Percentiles rank a stretch among this genome's conserved stretches.
These are phyloP conservation scores for Fusarium gaditjirri DNA, from an alignment of 2,329 filamentous ascomycete species.

Conservation along the genomic window DNA sequence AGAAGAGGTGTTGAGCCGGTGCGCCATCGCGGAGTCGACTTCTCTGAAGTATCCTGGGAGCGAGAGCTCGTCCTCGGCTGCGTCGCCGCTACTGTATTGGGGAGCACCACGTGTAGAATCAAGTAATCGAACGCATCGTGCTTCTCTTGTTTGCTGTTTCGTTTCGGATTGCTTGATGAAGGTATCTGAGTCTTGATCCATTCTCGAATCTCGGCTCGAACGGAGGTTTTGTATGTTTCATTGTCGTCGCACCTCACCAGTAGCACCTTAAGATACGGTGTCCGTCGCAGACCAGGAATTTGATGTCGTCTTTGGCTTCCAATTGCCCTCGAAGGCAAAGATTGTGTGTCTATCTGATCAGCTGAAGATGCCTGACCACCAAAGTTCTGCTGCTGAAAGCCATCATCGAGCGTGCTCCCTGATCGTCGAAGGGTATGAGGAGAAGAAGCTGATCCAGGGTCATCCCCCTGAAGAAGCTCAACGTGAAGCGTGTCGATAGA, in stretches of 20 bases:
- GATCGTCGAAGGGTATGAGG: conserved; percentile 48
- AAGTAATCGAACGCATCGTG: conserved; percentile 98
- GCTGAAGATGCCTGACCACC: conserved; percentile 54
- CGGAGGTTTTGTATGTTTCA: conserved; percentile 86
- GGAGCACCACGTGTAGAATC: conserved; percentile 90
- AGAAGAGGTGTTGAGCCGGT: conserved; percentile 83
- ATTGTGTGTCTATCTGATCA: conserved; percentile 52
- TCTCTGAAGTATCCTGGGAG: conserved; percentile 70
- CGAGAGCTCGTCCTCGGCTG: conserved; percentile 75
- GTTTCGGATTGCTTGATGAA: conserved; percentile 64
- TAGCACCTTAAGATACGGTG: conserved; percentile 92
- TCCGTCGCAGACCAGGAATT: conserved; percentile 91
- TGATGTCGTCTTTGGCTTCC: conserved; percentile 77
- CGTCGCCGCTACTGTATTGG: conserved; percentile 82
- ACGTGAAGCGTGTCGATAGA: conserved; percentile 95
- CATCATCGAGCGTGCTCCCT: conserved; percentile 61
- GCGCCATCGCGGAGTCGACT: conserved; percentile 79
- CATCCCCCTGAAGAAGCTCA: conserved; percentile 77
- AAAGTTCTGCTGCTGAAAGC: conserved; percentile 68
- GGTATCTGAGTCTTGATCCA: conserved; percentile 87
- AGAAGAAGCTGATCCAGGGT: conserved; percentile 53
- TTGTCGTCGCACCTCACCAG: conserved; percentile 95
- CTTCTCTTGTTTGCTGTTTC: conserved; percentile 79
- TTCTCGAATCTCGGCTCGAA: conserved; percentile 82
- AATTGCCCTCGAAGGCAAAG: conserved; percentile 48